A percentile compares a stretch with the other conserved stretches of the same genome.
These are phyloP conservation scores for Piper betle DNA, from an alignment of 164 flowering plant genomes.

Conservation along the genomic window DNA sequence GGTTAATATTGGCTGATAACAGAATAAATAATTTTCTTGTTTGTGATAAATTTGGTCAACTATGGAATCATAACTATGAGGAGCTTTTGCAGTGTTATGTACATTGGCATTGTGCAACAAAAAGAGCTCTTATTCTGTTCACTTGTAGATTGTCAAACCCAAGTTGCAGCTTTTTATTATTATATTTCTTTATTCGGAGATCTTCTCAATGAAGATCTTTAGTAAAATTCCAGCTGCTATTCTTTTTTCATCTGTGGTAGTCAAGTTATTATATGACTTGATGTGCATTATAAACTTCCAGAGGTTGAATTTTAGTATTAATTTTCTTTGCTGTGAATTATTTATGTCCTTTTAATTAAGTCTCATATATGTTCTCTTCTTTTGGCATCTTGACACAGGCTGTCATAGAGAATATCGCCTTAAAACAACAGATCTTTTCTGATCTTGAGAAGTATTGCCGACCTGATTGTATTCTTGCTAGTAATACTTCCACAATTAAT, in stretches of 20 bases:
- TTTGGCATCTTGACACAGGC: slow-evolving; percentile 50
- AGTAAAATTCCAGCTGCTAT: too few relatives aligned
- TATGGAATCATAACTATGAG: neutral
- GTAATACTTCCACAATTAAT: slow-evolving; percentile 90
- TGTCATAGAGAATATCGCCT: slow-evolving; percentile 68
- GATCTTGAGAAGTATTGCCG: slow-evolving; percentile 87
- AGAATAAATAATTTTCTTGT: neutral
- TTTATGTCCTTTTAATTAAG: too few relatives aligned
- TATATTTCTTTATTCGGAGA: neutral
- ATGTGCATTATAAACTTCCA: too few relatives aligned
- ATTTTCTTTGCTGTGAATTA: too few relatives aligned
- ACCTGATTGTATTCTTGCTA: slow-evolving; percentile 80
- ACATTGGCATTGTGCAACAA: neutral
- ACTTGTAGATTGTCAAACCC: neutral
- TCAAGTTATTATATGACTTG: too few relatives aligned
- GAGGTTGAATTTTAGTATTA: too few relatives aligned
- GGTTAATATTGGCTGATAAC: neutral
- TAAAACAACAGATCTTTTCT: slow-evolving; percentile 79
- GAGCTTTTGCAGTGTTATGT: neutral
- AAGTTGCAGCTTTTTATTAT: neutral
- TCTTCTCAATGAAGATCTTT: neutral
- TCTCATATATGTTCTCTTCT: too few relatives aligned
- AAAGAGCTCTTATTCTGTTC: neutral
- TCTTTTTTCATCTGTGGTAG: too few relatives aligned
- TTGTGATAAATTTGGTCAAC: neutral